A percentile compares a stretch with the other conserved stretches of the same genome.
Conservation (phyloP, 2,329 filamentous ascomycete genomes). For the Fusarium napiforme region DNA sequence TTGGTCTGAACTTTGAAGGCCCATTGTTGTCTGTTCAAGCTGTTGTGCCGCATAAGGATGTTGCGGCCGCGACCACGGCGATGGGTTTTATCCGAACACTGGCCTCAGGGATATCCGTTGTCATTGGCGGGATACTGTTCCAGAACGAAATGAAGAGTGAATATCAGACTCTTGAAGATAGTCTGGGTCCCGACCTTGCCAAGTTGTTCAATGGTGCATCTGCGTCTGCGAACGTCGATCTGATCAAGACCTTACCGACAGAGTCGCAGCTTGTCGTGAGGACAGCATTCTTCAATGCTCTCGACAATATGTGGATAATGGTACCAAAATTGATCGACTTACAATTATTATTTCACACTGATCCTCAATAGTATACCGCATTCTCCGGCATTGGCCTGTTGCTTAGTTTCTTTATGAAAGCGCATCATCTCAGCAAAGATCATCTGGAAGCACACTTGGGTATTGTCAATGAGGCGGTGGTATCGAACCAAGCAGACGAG, state of each 20-base stretch:
- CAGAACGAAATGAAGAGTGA: slow-evolving; percentile 72
- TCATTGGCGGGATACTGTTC: slow-evolving; percentile 77
- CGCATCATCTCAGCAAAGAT: slow-evolving; percentile 38
- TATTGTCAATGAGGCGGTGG: not conserved
- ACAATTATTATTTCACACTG: not conserved
- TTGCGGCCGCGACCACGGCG: slow-evolving; percentile 71
- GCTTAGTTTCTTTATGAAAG: slow-evolving; percentile 37
- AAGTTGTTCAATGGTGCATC: slow-evolving; percentile 62
- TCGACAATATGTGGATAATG: slow-evolving; percentile 46
- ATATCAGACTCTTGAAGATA: slow-evolving; percentile 54
- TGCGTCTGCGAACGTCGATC: slow-evolving; percentile 66
- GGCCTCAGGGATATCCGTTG: slow-evolving; percentile 71
- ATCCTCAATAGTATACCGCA: slow-evolving; percentile 29
- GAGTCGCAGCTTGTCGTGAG: slow-evolving; percentile 39
- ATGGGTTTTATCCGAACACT: slow-evolving; percentile 72
- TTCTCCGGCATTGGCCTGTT: slow-evolving; percentile 29
- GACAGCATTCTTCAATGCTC: slow-evolving; percentile 41
- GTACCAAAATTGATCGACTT: slow-evolving; percentile 12
- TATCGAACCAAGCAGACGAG: not conserved
- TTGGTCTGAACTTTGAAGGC: slow-evolving; percentile 71
- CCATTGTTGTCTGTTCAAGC: slow-evolving; percentile 73
- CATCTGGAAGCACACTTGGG: slow-evolving; percentile 37
- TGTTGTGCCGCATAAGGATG: slow-evolving; percentile 67
- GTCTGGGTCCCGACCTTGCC: slow-evolving; percentile 60
- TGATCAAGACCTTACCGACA: slow-evolving; percentile 52